These are phyloP conservation scores for Thalassiosira mediterranea DNA, from an alignment of 352 stramenopile species.

Conservation along the genomic window DNA sequence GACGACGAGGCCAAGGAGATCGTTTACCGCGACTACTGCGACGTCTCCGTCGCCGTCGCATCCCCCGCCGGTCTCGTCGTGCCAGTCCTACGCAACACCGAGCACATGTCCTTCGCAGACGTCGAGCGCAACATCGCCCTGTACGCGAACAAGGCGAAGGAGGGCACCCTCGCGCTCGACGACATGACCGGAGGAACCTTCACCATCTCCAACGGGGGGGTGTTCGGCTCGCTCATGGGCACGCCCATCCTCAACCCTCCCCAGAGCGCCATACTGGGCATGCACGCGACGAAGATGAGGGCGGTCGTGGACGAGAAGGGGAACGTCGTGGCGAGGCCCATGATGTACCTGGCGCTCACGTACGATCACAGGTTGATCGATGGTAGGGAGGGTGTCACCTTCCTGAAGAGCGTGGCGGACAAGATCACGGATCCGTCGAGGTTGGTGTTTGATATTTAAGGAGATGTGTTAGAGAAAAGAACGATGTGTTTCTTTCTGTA, in stretches of 20 bases:
- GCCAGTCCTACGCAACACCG: constrained; percentile 96
- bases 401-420: constrained; percentile 96
- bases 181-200: constrained; percentile 98
- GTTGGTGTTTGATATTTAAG: constrained; percentile 95
- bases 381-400: constrained; percentile 97
- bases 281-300: constrained; percentile 99
- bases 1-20: constrained; percentile 98
- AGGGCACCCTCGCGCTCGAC: constrained; percentile 86
- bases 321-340: constrained; percentile 94
- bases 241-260: constrained; percentile 99
- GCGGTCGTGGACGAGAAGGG: constrained; percentile 91
- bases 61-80: constrained; percentile 95
- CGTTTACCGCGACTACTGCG: constrained; percentile 98
- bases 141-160: constrained; percentile 89
- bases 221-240: constrained; percentile 98
- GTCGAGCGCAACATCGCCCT: constrained; percentile 94
- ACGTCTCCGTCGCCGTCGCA: constrained; percentile 97
- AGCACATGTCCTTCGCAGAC: constrained; percentile 94
- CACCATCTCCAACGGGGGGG: constrained; percentile 98
- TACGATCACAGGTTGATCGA: constrained; percentile 99
- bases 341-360: constrained; percentile 99
- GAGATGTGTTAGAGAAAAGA: background rate
- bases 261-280: constrained; percentile 98
- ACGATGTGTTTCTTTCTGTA: too few species aligned
- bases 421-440: constrained; percentile 97